phyloP scores from a whole-genome alignment of 176 grass and related monocot genomes.

The Ensete ventricosum region DNA sequence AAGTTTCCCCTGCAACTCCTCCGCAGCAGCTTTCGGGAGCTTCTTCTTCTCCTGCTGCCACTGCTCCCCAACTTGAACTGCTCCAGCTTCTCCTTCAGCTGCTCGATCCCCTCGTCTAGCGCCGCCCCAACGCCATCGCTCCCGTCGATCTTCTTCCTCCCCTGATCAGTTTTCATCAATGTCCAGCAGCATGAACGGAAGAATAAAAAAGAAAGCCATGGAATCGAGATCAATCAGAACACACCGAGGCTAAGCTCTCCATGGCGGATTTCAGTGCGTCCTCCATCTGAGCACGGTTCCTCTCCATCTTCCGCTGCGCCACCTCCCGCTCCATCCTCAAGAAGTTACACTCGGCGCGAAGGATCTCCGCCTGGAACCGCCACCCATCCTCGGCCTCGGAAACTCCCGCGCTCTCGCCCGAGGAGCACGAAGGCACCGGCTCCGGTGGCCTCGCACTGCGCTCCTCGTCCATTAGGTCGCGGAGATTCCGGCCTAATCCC shows the following conservation, averaged over 20 bases:
- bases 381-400: slow-evolving; percentile 40
- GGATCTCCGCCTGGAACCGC: slow-evolving; percentile 91
- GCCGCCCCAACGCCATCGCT: slow-evolving; percentile 20
- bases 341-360: slow-evolving; percentile 87
- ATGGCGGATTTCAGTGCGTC: slow-evolving; percentile 51
- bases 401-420: background rate
- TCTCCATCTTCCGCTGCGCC: slow-evolving; percentile 65
- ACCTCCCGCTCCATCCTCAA: slow-evolving; percentile 79
- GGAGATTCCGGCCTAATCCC: background rate
- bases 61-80: background rate
- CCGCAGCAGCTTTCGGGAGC: slow-evolving; percentile 21
- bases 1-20: slow-evolving; percentile 48
- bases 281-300: slow-evolving; percentile 50
- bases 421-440: background rate
- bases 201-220: background rate
- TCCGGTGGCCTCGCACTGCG: background rate
- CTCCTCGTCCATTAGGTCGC: background rate
- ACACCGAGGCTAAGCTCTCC: slow-evolving; percentile 57
- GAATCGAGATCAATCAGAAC: background rate
- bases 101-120: slow-evolving; percentile 49
- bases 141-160: slow-evolving; percentile 69
- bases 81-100: slow-evolving; percentile 66
- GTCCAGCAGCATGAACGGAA: background rate
- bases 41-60: slow-evolving; percentile 2
- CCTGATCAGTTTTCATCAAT: slow-evolving; percentile 14